Percentiles rank a stretch among this genome's conserved stretches.
phyloP scores from a whole-genome alignment of 2,329 filamentous ascomycete species.

The Chaetomium sp. region DNA sequence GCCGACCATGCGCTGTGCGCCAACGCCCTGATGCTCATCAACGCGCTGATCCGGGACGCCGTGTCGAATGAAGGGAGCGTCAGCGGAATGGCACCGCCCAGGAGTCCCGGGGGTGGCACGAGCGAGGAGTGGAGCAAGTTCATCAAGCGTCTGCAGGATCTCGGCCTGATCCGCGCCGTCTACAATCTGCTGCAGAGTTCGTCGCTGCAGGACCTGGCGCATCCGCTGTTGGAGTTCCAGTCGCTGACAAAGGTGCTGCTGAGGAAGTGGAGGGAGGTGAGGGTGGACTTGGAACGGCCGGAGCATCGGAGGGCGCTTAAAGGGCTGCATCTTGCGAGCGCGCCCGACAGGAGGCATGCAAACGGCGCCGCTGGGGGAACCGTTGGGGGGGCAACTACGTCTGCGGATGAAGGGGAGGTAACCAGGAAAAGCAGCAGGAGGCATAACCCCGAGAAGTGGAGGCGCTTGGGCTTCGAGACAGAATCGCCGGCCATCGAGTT shows the following conservation, averaged over 20 bases:
- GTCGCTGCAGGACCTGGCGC: constrained; percentile 84
- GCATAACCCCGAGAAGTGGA: constrained; percentile 91
- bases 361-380: constrained; percentile 43
- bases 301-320: constrained; percentile 89
- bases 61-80: constrained; percentile 67
- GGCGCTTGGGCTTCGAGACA: constrained; percentile 84
- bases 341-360: constrained; percentile 59
- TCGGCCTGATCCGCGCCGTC: constrained; percentile 89
- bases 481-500: constrained; percentile 89
- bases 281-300: constrained; percentile 79
- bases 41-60: constrained; percentile 90
- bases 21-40: constrained; percentile 92
- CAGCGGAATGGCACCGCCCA: constrained; percentile 32
- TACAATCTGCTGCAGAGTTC: constrained; percentile 94
- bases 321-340: constrained; percentile 80
- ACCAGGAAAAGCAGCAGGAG: constrained; percentile 65
- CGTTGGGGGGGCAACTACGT: constrained; percentile 34
- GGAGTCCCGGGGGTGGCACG: constrained; percentile 40
- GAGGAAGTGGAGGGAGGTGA: constrained; percentile 83
- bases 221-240: constrained; percentile 91
- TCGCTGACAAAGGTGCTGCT: constrained; percentile 84
- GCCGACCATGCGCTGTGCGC: constrained; percentile 95
- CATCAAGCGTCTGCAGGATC: constrained; percentile 88
- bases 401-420: constrained; percentile 39
- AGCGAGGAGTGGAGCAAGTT: constrained; percentile 90